Conservation (phyloP, 371 early-diverging fungal genomes). For the Lichtheimia ramosa region DNA sequence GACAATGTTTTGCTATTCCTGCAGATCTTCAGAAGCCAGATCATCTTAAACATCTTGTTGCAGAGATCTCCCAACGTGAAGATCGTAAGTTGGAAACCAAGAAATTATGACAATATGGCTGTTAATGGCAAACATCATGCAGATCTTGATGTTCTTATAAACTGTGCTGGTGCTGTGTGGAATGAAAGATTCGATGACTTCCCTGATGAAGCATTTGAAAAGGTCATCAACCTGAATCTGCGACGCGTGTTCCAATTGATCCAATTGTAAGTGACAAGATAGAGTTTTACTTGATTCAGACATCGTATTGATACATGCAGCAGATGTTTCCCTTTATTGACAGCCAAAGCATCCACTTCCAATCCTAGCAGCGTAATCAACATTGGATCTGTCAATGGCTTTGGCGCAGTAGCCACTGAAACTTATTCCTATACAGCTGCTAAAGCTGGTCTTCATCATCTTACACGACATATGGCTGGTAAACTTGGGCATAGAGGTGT, state of each 20-base stretch:
- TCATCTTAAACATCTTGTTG: slow-evolving; percentile 59
- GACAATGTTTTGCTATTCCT: slow-evolving; percentile 70
- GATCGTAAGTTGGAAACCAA: slow-evolving; percentile 32
- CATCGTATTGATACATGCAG: background rate
- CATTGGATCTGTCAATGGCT: slow-evolving; percentile 71
- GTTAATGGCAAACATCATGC: background rate
- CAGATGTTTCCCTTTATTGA: slow-evolving; percentile 72
- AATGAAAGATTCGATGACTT: slow-evolving; percentile 54
- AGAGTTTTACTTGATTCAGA: background rate
- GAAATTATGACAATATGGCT: too few relatives aligned
- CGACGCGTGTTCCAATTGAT: slow-evolving; percentile 82
- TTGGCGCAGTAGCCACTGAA: slow-evolving; percentile 35
- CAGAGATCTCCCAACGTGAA: slow-evolving; percentile 61
- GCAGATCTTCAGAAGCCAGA: slow-evolving; percentile 73
- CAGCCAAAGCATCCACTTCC: slow-evolving; percentile 52
- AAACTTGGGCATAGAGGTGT: slow-evolving; percentile 62
- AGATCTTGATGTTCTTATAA: slow-evolving; percentile 82
- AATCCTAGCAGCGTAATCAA: slow-evolving; percentile 54
- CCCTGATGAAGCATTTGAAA: slow-evolving; percentile 67
- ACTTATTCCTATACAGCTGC: slow-evolving; percentile 67
- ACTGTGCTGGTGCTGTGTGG: slow-evolving; percentile 83
- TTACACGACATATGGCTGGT: slow-evolving; percentile 67
- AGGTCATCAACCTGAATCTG: slow-evolving; percentile 84
- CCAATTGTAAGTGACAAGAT: slow-evolving; percentile 57
- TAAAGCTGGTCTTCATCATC: slow-evolving; percentile 77